Evolutionary conservation across 768 basidiomycete species (phyloP).

Genomic region (Mycena haematopus): DNA sequence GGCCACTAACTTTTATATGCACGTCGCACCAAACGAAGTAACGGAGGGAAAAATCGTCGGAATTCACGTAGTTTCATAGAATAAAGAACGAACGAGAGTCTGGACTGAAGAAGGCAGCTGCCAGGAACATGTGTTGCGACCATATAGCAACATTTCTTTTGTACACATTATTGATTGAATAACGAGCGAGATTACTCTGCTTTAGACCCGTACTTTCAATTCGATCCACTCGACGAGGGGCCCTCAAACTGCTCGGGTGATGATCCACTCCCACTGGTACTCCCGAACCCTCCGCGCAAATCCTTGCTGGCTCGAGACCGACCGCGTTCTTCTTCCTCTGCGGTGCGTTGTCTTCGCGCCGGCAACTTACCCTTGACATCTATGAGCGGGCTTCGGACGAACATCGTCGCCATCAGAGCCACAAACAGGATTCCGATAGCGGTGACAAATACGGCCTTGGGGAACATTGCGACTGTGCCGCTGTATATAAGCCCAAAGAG

Average conservation of each 20-base stretch:
- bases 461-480: slow-evolving; percentile 67
- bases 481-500: slow-evolving; percentile 78
- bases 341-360: slow-evolving; percentile 1
- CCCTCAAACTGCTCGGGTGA: slow-evolving; percentile 10
- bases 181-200: background rate
- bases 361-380: slow-evolving; percentile 24
- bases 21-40: too few relatives aligned
- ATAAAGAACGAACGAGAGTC: too few relatives aligned
- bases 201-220: background rate
- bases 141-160: too few relatives aligned
- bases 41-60: too few relatives aligned
- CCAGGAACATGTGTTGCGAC: too few relatives aligned
- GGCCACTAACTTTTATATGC: too few relatives aligned
- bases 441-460: slow-evolving; percentile 71
- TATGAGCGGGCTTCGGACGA: slow-evolving; percentile 49
- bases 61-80: too few relatives aligned
- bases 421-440: slow-evolving; percentile 58
- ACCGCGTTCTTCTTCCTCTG: slow-evolving; percentile 45
- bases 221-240: slow-evolving; percentile 18
- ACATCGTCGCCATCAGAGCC: slow-evolving; percentile 43
- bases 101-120: too few relatives aligned
- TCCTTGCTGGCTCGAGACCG: slow-evolving; percentile 58
- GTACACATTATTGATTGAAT: too few relatives aligned
- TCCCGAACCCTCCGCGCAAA: slow-evolving; percentile 19
- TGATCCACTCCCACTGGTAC: background rate